A percentile compares a stretch with the other conserved stretches of the same genome.
These are phyloP conservation scores for Hermanozyma aechmeae DNA, from an alignment of 805 yeast species.

Conservation along the genomic window DNA sequence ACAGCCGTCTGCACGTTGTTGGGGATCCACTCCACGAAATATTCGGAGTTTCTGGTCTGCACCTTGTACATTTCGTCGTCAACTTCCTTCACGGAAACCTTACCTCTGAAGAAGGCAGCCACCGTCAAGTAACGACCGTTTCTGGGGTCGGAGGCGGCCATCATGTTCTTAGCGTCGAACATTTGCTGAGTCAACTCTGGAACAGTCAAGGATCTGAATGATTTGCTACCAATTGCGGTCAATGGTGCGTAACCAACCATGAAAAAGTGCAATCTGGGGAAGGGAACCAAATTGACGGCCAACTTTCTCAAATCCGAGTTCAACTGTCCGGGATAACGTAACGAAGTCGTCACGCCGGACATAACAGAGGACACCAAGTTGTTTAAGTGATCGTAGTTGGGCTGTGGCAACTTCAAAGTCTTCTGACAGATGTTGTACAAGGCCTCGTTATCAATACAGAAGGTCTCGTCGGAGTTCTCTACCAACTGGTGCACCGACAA, in stretches of 20 bases:
- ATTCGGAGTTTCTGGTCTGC: slow-evolving; percentile 70
- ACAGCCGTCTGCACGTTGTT: slow-evolving; percentile 91
- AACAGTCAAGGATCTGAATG: slow-evolving; percentile 77
- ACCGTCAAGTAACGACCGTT: slow-evolving; percentile 88
- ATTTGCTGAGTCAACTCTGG: slow-evolving; percentile 91
- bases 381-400: slow-evolving; percentile 72
- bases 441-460: slow-evolving; percentile 93
- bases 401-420: slow-evolving; percentile 73
- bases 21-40: slow-evolving; percentile 95
- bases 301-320: slow-evolving; percentile 87
- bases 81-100: slow-evolving; percentile 85
- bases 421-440: slow-evolving; percentile 81
- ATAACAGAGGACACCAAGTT: slow-evolving; percentile 79
- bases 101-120: slow-evolving; percentile 91
- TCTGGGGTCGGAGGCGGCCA: slow-evolving; percentile 91
- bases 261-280: slow-evolving; percentile 91
- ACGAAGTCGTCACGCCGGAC: slow-evolving; percentile 92
- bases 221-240: slow-evolving; percentile 69
- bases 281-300: slow-evolving; percentile 91
- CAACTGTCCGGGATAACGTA: slow-evolving; percentile 92
- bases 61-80: slow-evolving; percentile 88
- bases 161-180: slow-evolving; percentile 88
- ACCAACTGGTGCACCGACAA: slow-evolving; percentile 85
- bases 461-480: slow-evolving; percentile 86
- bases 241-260: slow-evolving; percentile 94